Conservation (phyloP, 2,329 filamentous ascomycete species). For the Microsporum audouinii region DNA sequence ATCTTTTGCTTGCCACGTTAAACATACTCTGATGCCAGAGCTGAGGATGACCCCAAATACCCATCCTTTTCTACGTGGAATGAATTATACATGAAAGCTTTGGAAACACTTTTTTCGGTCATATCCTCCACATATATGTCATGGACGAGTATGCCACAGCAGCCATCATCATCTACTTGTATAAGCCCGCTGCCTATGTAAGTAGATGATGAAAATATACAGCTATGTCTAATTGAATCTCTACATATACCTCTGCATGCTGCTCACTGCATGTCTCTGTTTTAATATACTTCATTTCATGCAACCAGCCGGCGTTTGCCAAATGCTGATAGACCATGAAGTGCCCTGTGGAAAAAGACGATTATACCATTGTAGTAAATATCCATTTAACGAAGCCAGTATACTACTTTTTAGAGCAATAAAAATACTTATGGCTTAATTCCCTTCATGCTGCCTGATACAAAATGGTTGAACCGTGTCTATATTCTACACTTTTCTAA, state of each 20-base stretch:
- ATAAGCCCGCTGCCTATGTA: too few species aligned
- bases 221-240: neutral
- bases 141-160: too few species aligned
- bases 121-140: too few species aligned
- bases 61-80: too few species aligned
- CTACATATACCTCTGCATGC: neutral
- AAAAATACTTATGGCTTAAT: neutral
- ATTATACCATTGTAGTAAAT: neutral
- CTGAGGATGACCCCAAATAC: too few species aligned
- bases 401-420: neutral
- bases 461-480: neutral
- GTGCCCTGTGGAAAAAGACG: neutral
- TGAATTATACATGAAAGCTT: too few species aligned
- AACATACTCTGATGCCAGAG: too few species aligned
- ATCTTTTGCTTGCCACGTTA: too few species aligned
- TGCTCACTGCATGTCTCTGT: neutral
- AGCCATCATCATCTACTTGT: too few species aligned
- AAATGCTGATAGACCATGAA: neutral
- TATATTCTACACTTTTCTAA: too few species aligned
- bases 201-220: too few species aligned
- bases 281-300: neutral
- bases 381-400: neutral
- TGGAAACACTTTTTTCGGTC: too few species aligned
- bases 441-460: neutral
- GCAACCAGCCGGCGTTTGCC: neutral